These are phyloP conservation scores for Lasiodiplodia hormozganensis DNA, from an alignment of 2,329 filamentous ascomycete genomes.

Conservation along the genomic window DNA sequence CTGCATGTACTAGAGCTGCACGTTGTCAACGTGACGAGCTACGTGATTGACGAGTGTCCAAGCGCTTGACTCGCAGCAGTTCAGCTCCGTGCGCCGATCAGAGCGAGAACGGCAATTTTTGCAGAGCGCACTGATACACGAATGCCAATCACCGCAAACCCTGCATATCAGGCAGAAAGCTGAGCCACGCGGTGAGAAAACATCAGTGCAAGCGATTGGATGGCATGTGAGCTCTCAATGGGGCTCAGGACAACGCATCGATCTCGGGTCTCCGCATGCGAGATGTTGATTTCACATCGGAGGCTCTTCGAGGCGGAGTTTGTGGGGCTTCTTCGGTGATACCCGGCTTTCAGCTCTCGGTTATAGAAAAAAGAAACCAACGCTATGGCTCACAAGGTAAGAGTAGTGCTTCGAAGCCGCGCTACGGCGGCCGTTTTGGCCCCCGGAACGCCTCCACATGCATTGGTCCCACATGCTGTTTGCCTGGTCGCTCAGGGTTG, in stretches of 20 bases:
- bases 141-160: background rate
- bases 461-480: background rate
- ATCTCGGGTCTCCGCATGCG: background rate
- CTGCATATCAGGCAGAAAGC: conserved; percentile 6
- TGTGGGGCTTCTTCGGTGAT: background rate
- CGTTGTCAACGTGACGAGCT: background rate
- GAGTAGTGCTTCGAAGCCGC: background rate
- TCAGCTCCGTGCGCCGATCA: conserved; percentile 14
- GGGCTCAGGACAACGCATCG: background rate
- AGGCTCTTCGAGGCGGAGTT: background rate
- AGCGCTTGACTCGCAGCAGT: background rate
- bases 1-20: background rate
- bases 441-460: background rate
- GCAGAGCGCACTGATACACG: background rate
- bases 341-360: background rate
- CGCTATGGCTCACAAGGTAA: background rate
- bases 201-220: background rate
- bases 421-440: background rate
- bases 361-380: background rate
- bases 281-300: background rate
- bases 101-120: background rate
- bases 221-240: background rate
- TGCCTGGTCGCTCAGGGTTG: background rate
- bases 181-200: background rate
- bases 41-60: background rate